Percentiles rank a stretch among this genome's conserved stretches.
These are phyloP conservation scores for Ordospora pajunii DNA, from an alignment of 371 early-diverging fungal species.

Conservation along the genomic window DNA sequence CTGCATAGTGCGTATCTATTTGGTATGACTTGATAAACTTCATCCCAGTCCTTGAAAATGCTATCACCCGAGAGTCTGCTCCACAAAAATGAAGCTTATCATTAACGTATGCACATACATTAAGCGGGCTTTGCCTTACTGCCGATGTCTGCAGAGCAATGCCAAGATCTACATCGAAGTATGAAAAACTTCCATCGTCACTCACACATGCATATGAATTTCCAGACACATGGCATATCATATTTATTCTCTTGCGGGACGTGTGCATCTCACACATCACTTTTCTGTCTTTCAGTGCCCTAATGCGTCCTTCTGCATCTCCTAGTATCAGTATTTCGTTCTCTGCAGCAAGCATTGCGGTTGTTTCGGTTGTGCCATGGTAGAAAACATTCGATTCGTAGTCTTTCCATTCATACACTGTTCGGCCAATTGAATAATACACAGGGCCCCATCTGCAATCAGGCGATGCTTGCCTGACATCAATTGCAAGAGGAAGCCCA, in stretches of 20 bases:
- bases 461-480: neutral
- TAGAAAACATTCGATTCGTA: neutral
- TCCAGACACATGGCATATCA: constrained; percentile 9
- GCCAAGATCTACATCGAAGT: neutral
- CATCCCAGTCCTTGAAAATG: constrained; percentile 1
- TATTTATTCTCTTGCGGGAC: neutral
- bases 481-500: neutral
- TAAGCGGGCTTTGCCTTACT: constrained; percentile 20
- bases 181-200: constrained; percentile 8
- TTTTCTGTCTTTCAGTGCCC: neutral
- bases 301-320: constrained; percentile 2
- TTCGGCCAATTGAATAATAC: constrained; percentile 11
- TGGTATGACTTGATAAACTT: constrained; percentile 29
- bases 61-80: constrained; percentile 29
- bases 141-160: constrained; percentile 15
- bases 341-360: neutral
- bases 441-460: neutral
- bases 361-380: neutral
- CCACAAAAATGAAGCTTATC: constrained; percentile 36
- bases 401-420: constrained; percentile 3
- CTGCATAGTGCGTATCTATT: constrained; percentile 25
- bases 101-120: neutral
- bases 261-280: constrained; percentile 18
- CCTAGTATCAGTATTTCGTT: constrained; percentile 10
- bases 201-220: constrained; percentile 3